phyloP scores from a whole-genome alignment of 352 stramenopile genomes.

The Phytophthora podocarpi region DNA sequence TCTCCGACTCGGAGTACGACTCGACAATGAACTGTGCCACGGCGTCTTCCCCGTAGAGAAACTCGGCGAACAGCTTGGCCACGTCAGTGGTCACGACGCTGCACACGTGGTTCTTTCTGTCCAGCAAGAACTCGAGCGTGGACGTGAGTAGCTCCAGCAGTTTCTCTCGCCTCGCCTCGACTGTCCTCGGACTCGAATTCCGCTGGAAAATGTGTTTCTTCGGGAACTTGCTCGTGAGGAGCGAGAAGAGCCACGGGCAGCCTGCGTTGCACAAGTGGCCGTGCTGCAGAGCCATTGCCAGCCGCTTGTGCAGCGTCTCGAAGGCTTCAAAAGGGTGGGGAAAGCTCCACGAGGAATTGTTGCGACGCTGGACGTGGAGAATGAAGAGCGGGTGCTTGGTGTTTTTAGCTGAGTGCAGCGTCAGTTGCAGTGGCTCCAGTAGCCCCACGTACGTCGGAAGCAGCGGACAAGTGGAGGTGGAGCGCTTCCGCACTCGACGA shows the following conservation, averaged over 20 bases:
- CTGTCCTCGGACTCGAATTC: slow-evolving; percentile 14
- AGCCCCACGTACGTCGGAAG: slow-evolving; percentile 36
- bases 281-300: slow-evolving; percentile 30
- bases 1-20: slow-evolving; percentile 15
- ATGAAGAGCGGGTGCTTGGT: slow-evolving; percentile 25
- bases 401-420: slow-evolving; percentile 12
- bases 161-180: slow-evolving; percentile 20
- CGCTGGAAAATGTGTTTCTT: slow-evolving; percentile 38
- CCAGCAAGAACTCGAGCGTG: slow-evolving; percentile 32
- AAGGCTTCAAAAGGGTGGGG: slow-evolving; percentile 32
- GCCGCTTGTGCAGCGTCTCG: slow-evolving; percentile 24
- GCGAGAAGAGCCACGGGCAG: slow-evolving; percentile 37
- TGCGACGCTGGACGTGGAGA: slow-evolving; percentile 28
- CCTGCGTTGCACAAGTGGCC: slow-evolving; percentile 39
- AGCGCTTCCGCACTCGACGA: slow-evolving; percentile 29
- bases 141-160: slow-evolving; percentile 22
- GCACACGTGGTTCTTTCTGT: slow-evolving; percentile 36
- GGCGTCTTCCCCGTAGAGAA: slow-evolving; percentile 27
- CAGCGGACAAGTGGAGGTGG: neutral
- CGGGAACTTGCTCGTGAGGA: slow-evolving; percentile 36
- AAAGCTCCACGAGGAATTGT: slow-evolving; percentile 15
- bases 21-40: slow-evolving; percentile 27
- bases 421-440: slow-evolving; percentile 30
- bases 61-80: slow-evolving; percentile 31
- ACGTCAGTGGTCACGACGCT: slow-evolving; percentile 25